These are phyloP conservation scores for Calonectria leucothoes DNA, from an alignment of 2,329 filamentous ascomycete species.

Conservation along the genomic window DNA sequence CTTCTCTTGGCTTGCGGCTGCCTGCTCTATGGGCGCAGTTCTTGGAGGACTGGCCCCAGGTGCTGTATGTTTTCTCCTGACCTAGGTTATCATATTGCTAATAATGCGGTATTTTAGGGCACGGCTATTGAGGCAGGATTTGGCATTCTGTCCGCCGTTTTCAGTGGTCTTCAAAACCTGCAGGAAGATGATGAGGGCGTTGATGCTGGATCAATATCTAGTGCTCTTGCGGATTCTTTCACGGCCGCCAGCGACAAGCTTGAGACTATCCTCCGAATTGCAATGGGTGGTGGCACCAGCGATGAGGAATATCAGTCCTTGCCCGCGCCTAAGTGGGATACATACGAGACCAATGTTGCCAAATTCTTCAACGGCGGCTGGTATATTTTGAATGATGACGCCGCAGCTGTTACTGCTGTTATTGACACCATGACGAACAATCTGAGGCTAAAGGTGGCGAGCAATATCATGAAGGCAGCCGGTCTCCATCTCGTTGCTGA, in stretches of 20 bases:
- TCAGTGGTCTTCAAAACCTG: background rate
- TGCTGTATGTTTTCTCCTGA: background rate
- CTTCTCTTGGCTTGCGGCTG: background rate
- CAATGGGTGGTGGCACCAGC: background rate
- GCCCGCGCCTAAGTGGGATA: slow-evolving; percentile 6
- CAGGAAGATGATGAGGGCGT: background rate
- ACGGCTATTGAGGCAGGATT: background rate
- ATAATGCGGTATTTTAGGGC: background rate
- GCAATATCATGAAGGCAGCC: slow-evolving; percentile 7
- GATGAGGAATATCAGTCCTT: background rate
- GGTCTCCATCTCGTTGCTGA: background rate
- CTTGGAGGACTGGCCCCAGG: background rate
- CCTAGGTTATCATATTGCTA: background rate
- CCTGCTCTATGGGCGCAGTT: background rate
- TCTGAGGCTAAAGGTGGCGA: slow-evolving; percentile 1
- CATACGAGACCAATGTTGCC: slow-evolving; percentile 11
- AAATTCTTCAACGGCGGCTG: slow-evolving; percentile 19
- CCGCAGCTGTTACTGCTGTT: background rate
- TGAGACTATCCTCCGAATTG: background rate
- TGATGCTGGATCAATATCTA: background rate
- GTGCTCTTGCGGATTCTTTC: background rate
- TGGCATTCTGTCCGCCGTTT: background rate
- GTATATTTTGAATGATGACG: slow-evolving; percentile 3
- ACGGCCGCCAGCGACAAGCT: background rate
- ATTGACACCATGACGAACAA: slow-evolving; percentile 11